Evolutionary conservation across 2,329 filamentous ascomycete genomes (phyloP).

Genomic region (Rhinocladiella mackenziei): DNA sequence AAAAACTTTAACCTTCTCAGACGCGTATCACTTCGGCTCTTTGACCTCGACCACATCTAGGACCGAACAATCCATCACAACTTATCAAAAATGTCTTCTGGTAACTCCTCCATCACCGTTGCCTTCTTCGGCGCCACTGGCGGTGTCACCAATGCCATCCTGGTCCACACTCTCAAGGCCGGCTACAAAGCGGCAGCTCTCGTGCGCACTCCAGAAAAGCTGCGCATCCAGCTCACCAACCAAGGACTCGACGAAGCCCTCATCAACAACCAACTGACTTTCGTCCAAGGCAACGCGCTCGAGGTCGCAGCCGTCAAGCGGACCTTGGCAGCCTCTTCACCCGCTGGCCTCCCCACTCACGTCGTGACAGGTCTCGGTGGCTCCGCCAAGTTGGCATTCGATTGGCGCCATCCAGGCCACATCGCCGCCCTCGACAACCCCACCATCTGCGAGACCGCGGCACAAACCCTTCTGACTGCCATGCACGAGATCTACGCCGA

Average conservation of each 20-base stretch:
- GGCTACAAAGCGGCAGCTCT: conserved; percentile 45
- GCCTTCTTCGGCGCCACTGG: conserved; percentile 54
- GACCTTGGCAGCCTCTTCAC: conserved; percentile 34
- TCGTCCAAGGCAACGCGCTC: conserved; percentile 47
- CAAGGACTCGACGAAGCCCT: conserved; percentile 40
- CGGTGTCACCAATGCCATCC: conserved; percentile 44
- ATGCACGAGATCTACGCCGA: conserved; percentile 28
- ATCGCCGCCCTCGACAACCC: conserved; percentile 35
- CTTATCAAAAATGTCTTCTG: conserved; percentile 13
- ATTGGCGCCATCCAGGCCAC: conserved; percentile 29
- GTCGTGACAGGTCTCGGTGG: conserved; percentile 49
- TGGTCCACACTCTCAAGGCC: conserved; percentile 44
- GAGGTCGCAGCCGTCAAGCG: conserved; percentile 41
- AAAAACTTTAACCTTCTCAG: background rate
- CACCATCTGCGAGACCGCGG: conserved; percentile 34
- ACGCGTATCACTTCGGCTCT: background rate
- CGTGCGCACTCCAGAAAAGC: conserved; percentile 49
- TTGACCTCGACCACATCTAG: background rate
- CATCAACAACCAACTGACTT: conserved; percentile 40
- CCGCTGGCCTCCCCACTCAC: conserved; percentile 36
- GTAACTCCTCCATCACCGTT: conserved; percentile 32
- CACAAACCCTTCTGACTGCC: conserved; percentile 31
- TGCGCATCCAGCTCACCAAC: conserved; percentile 40
- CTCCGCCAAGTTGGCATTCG: conserved; percentile 23
- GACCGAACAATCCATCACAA: background rate